Evolutionary conservation across 768 basidiomycete genomes (phyloP).

Genomic region (Collybiopsis luxurians): DNA sequence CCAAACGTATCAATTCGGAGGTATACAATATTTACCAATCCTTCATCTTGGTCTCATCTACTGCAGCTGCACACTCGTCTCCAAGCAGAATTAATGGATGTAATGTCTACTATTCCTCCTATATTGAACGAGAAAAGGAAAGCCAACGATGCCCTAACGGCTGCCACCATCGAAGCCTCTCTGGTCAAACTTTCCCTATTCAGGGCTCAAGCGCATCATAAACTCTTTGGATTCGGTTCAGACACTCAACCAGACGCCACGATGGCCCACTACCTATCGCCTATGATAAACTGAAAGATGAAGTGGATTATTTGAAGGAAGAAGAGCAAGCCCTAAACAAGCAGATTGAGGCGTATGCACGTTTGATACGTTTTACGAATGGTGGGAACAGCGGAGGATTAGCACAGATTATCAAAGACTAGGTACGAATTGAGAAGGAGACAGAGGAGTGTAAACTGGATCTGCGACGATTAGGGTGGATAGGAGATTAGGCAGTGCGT

Average conservation of each 20-base stretch:
- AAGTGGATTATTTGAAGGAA: constrained; percentile 31
- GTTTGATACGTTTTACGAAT: constrained; percentile 39
- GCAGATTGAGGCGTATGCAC: constrained; percentile 40
- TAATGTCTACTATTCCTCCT: constrained; percentile 25
- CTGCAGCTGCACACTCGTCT: constrained; percentile 30
- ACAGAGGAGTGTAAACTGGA: constrained; percentile 49
- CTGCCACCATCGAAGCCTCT: constrained; percentile 43
- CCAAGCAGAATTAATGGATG: constrained; percentile 23
- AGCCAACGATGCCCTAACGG: constrained; percentile 37
- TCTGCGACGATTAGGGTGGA: constrained; percentile 49
- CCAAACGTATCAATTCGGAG: background rate
- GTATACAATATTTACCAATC: background rate
- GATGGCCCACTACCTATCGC: constrained; percentile 29
- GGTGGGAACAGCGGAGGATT: constrained; percentile 34
- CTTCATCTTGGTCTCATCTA: background rate
- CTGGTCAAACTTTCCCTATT: constrained; percentile 47
- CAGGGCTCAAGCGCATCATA: constrained; percentile 34
- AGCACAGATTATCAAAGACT: constrained; percentile 45
- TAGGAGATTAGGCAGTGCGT: constrained; percentile 26
- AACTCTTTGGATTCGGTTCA: constrained; percentile 35
- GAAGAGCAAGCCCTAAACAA: constrained; percentile 36
- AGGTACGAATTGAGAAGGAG: constrained; percentile 43
- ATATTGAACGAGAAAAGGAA: constrained; percentile 24
- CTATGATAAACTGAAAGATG: constrained; percentile 28
- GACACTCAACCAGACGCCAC: constrained; percentile 16